These are phyloP conservation scores for Aspergillus brunneoviolaceus DNA, from an alignment of 2,329 filamentous ascomycete species.

Conservation along the genomic window DNA sequence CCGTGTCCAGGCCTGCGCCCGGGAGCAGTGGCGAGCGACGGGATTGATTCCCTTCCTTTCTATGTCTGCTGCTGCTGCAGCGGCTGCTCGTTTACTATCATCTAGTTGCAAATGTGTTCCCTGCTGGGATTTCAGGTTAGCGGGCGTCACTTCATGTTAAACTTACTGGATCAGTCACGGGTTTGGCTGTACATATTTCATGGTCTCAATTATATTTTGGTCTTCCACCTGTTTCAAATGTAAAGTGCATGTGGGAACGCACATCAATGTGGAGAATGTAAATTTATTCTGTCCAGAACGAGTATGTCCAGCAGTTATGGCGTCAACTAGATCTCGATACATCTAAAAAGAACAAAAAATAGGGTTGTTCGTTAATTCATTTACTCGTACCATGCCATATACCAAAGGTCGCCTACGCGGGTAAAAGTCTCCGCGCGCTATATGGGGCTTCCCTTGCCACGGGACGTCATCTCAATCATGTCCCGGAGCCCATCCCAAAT, in stretches of 20 bases:
- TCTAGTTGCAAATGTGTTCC: neutral
- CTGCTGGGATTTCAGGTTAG: conserved; percentile 6
- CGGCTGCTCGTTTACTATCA: neutral
- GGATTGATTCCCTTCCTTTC: conserved; percentile 8
- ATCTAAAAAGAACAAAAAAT: neutral
- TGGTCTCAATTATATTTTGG: neutral
- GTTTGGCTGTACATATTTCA: neutral
- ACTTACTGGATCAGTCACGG: neutral
- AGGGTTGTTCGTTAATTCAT: conserved; percentile 31
- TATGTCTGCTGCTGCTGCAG: neutral
- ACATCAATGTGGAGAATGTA: no score
- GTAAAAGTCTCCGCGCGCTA: neutral
- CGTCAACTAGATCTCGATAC: no score
- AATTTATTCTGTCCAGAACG: no score
- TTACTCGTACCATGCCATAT: conserved; percentile 31
- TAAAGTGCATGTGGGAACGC: no score
- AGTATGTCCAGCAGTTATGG: no score
- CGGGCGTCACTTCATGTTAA: conserved; percentile 4
- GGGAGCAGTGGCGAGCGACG: neutral
- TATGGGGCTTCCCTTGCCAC: neutral
- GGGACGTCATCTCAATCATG: neutral
- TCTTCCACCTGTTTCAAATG: neutral
- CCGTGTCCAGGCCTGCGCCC: neutral
- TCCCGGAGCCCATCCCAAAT: neutral
- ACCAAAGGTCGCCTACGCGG: conserved; percentile 10